Evolutionary conservation across 176 grass and related monocot species (phyloP).

Genomic region (Elymus sibiricus): DNA sequence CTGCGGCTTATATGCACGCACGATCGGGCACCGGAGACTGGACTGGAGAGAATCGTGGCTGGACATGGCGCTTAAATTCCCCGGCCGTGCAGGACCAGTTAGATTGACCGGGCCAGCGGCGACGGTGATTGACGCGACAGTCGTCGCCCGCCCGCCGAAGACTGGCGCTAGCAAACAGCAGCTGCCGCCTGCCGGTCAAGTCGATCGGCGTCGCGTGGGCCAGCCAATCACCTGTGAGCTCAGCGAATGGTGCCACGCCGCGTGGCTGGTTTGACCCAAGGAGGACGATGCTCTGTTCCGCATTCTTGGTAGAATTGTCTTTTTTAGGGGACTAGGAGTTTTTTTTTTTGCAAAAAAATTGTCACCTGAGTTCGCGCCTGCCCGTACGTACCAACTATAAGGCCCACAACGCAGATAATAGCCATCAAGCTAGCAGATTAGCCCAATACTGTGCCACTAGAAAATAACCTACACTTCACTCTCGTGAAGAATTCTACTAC

Average conservation of each 20-base stretch:
- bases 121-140: not conserved
- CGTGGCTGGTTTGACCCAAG: not conserved
- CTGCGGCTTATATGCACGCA: not conserved
- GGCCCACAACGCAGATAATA: no score
- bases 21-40: not conserved
- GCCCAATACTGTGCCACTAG: no score
- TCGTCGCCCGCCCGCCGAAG: conserved; percentile 32
- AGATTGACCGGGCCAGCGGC: not conserved
- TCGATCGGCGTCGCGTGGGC: not conserved
- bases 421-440: no score
- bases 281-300: not conserved
- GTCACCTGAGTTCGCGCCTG: no score
- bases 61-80: not conserved
- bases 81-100: conserved; percentile 13
- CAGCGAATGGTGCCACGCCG: not conserved
- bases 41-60: not conserved
- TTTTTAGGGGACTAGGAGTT: no score
- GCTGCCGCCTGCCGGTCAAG: not conserved
- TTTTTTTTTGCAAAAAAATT: no score
- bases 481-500: no score
- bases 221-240: not conserved
- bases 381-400: no score
- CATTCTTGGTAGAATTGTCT: not conserved
- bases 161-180: not conserved
- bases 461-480: no score